phyloP scores from a whole-genome alignment of 2,329 filamentous ascomycete genomes.

The Xylaria sp. region DNA sequence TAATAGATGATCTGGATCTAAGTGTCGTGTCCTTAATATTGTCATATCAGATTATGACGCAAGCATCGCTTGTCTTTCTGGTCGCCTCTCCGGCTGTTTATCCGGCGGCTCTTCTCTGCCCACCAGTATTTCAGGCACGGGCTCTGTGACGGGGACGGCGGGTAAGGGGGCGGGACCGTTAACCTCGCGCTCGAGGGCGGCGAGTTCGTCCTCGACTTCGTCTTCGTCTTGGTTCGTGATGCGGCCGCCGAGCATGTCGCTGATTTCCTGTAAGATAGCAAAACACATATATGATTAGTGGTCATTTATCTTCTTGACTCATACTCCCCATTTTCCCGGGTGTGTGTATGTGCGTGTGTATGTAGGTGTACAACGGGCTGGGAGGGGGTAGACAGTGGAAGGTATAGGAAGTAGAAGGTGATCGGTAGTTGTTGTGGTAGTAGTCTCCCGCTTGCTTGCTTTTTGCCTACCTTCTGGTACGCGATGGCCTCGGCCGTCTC shows the following conservation, averaged over 20 bases:
- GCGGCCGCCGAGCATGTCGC: constrained; percentile 83
- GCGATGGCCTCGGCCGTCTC: constrained; percentile 89
- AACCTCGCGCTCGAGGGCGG: constrained; percentile 73
- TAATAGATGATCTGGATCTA: constrained; percentile 5
- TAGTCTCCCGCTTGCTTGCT: too few relatives aligned
- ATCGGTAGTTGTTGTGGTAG: too few relatives aligned
- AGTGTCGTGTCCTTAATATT: constrained; percentile 6
- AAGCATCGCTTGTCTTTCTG: constrained; percentile 49
- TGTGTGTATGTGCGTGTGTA: too few relatives aligned
- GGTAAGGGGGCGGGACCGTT: constrained; percentile 42
- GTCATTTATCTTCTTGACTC: too few relatives aligned
- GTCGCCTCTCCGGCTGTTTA: constrained; percentile 30
- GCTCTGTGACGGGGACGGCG: constrained; percentile 41
- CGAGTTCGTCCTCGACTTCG: constrained; percentile 95
- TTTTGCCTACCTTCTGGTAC: constrained; percentile 75
- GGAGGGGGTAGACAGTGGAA: not conserved
- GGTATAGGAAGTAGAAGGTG: not conserved
- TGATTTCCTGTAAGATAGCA: constrained; percentile 72
- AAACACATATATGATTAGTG: constrained; percentile 16
- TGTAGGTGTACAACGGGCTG: too few relatives aligned
- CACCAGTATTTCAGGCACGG: constrained; percentile 34
- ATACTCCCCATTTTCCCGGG: too few relatives aligned
- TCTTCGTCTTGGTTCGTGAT: constrained; percentile 97
- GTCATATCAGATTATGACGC: constrained; percentile 36
- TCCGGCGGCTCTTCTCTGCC: constrained; percentile 23